Conservation (phyloP, 2,329 filamentous ascomycete species). For the Cladosporium sphaerospermum region DNA sequence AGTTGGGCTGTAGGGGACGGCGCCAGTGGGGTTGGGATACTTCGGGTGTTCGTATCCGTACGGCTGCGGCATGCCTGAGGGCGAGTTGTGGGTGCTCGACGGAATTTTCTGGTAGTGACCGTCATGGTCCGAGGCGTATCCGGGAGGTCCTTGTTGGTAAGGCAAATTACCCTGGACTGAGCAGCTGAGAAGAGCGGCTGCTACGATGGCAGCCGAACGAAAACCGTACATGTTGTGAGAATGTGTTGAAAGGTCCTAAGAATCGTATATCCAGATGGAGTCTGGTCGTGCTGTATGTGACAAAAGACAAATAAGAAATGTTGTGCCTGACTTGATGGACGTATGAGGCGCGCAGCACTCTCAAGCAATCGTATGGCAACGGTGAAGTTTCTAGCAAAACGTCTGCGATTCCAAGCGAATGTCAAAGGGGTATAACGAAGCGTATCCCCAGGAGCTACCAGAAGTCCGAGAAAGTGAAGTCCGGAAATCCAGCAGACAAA, state of each 20-base stretch:
- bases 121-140: not conserved
- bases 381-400: not conserved
- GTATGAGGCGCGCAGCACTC: not conserved
- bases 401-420: not conserved
- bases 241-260: not conserved
- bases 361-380: not conserved
- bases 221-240: too few species aligned
- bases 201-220: not conserved
- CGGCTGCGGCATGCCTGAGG: not conserved
- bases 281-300: too few species aligned
- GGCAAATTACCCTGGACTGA: not conserved
- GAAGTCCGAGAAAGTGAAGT: not conserved
- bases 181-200: not conserved
- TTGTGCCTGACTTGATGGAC: too few species aligned
- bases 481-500: not conserved
- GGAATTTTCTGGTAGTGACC: not conserved
- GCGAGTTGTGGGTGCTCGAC: not conserved
- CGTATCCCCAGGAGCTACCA: not conserved
- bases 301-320: too few species aligned
- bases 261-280: not conserved
- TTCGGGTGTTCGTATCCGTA: not conserved
- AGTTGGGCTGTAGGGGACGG: not conserved
- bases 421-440: not conserved
- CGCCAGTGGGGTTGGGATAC: not conserved
- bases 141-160: not conserved